Percentiles rank a stretch among this genome's conserved stretches.
These are phyloP conservation scores for Plasmodium fragile DNA, from an alignment of 169 alveolate genomes.

Conservation along the genomic window DNA sequence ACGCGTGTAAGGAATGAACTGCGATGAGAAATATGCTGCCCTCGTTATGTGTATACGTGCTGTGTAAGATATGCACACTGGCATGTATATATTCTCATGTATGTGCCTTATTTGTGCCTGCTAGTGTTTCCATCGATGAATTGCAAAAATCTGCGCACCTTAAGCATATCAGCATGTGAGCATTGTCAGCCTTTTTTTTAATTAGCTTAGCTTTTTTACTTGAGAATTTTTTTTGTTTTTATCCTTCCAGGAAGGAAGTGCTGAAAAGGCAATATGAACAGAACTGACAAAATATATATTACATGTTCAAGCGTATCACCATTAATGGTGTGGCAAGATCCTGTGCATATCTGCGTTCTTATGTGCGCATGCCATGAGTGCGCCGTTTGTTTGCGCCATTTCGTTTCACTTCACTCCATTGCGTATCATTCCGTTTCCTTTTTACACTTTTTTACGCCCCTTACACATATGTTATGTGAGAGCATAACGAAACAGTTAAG, in stretches of 20 bases:
- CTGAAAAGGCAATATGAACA: background rate
- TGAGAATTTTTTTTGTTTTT: conserved; percentile 9
- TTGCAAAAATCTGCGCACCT: background rate
- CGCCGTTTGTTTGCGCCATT: background rate
- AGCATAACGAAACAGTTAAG: background rate
- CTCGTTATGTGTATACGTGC: background rate
- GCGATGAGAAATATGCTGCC: background rate
- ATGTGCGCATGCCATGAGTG: background rate
- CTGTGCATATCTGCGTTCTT: background rate
- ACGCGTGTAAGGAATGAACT: background rate
- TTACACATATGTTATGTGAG: background rate
- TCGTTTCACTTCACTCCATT: background rate
- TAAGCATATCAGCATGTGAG: background rate
- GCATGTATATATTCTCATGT: background rate
- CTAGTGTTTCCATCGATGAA: background rate
- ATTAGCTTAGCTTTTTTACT: background rate
- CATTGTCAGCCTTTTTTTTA: background rate
- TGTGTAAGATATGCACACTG: background rate
- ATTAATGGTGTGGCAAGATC: background rate
- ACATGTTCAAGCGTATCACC: background rate
- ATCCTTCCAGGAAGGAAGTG: background rate
- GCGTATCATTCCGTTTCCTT: background rate
- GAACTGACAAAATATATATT: background rate
- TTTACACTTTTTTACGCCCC: background rate
- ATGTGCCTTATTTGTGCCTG: background rate